A percentile compares a stretch with the other conserved stretches of the same genome.
These are phyloP conservation scores for Colletotrichum lentis DNA, from an alignment of 2,329 filamentous ascomycete genomes.

Conservation along the genomic window DNA sequence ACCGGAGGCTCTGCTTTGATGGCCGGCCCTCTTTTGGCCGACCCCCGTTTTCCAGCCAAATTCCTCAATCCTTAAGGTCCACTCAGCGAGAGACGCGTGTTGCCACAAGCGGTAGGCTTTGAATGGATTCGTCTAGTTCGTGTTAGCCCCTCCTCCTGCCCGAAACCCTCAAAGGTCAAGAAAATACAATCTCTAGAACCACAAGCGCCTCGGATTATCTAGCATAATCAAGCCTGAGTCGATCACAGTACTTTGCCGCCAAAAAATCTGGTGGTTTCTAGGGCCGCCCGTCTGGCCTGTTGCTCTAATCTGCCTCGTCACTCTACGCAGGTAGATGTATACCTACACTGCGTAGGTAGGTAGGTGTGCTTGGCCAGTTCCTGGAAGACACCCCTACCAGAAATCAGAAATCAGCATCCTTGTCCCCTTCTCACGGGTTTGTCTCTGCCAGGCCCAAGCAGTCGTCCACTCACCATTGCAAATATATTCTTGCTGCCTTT, in stretches of 20 bases:
- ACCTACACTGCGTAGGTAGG: not conserved
- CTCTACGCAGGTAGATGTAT: not conserved
- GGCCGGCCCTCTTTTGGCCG: not conserved
- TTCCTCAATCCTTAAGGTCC: not conserved
- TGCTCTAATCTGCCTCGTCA: conserved; percentile 22
- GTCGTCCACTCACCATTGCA: conserved; percentile 19
- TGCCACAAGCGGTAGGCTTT: not conserved
- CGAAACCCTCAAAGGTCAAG: not conserved
- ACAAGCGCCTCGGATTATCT: not conserved
- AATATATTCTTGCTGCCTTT: conserved; percentile 18
- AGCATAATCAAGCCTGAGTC: not conserved
- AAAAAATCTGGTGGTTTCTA: not conserved
- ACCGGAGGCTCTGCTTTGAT: not conserved
- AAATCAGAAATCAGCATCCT: conserved; percentile 21
- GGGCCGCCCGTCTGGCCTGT: conserved; percentile 1
- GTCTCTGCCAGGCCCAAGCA: conserved; percentile 21
- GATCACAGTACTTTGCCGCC: too few relatives aligned
- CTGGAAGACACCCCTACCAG: conserved; percentile 27
- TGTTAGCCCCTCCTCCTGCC: not conserved
- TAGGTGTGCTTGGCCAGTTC: conserved; percentile 12
- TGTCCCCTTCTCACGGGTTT: conserved; percentile 22
- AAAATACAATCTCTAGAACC: not conserved
- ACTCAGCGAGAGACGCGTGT: conserved; percentile 11
- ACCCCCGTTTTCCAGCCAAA: not conserved
- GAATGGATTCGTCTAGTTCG: not conserved